Conservation (phyloP, 805 yeast genomes). For the Torulaspora indica region DNA sequence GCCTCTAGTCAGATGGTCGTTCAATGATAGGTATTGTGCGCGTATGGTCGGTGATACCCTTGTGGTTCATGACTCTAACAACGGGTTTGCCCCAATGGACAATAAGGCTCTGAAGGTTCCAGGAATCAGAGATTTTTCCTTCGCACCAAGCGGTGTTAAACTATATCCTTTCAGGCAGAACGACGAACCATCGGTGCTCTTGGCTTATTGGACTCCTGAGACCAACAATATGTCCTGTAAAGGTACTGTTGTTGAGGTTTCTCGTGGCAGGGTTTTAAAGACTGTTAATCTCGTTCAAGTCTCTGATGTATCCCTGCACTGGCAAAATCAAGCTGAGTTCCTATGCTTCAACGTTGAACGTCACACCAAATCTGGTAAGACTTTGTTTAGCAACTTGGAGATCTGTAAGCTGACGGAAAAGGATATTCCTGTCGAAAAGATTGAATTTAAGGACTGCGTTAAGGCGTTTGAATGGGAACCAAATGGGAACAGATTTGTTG, state of each 20-base stretch:
- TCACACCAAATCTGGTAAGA: slow-evolving; percentile 92
- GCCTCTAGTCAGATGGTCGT: slow-evolving; percentile 97
- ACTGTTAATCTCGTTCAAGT: slow-evolving; percentile 94
- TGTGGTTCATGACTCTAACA: slow-evolving; percentile 78
- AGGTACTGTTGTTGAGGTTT: slow-evolving; percentile 84
- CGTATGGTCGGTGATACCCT: slow-evolving; percentile 91
- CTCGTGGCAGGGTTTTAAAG: slow-evolving; percentile 76
- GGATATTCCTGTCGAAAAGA: slow-evolving; percentile 89
- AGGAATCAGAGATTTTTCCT: slow-evolving; percentile 85
- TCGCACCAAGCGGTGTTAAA: slow-evolving; percentile 84
- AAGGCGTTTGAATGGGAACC: slow-evolving; percentile 96
- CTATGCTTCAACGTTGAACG: slow-evolving; percentile 94
- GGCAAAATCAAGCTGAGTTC: slow-evolving; percentile 85
- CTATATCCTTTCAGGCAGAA: slow-evolving; percentile 52
- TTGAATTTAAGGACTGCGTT: slow-evolving; percentile 87
- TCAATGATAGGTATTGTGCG: slow-evolving; percentile 88
- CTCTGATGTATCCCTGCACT: slow-evolving; percentile 79
- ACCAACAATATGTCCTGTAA: slow-evolving; percentile 87
- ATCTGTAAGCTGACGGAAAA: slow-evolving; percentile 82
- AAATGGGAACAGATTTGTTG: slow-evolving; percentile 76
- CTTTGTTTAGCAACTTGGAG: slow-evolving; percentile 85
- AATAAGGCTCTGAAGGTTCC: slow-evolving; percentile 79
- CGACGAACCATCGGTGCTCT: slow-evolving; percentile 56
- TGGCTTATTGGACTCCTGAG: slow-evolving; percentile 98
- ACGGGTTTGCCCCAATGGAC: slow-evolving; percentile 73